Conservation (phyloP, 306 rosid species). For the Mucuna pruriens region DNA sequence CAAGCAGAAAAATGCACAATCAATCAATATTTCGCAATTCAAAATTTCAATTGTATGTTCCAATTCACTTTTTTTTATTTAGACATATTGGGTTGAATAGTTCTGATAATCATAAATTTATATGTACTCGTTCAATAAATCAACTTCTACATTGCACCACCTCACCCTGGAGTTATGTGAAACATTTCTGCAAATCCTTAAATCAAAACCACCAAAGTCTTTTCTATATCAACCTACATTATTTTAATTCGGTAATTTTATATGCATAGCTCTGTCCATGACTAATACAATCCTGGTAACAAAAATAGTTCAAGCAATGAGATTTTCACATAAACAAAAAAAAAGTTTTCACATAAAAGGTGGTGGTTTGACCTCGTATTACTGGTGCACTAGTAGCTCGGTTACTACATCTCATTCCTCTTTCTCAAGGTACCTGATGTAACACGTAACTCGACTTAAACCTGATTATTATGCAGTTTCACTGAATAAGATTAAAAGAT, state of each 20-base stretch:
- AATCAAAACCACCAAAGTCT: not conserved
- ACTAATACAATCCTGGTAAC: slow-evolving; percentile 7
- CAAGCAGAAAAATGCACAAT: not conserved
- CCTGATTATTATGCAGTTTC: too few relatives aligned
- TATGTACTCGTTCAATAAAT: not conserved
- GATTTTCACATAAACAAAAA: not conserved
- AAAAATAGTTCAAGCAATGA: not conserved
- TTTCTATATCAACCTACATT: not conserved
- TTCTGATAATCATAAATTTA: not conserved
- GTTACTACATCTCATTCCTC: too few relatives aligned
- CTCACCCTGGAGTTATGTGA: not conserved
- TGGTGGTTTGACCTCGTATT: not conserved
- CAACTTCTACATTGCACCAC: not conserved
- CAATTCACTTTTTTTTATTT: not conserved
- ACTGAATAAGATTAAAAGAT: too few relatives aligned
- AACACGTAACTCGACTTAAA: too few relatives aligned
- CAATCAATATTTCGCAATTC: not conserved
- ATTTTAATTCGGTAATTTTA: not conserved
- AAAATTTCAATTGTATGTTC: slow-evolving; percentile 7
- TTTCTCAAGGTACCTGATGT: too few relatives aligned
- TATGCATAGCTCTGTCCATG: not conserved
- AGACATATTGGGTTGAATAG: not conserved
- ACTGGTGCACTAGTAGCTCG: not conserved
- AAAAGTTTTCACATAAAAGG: not conserved
- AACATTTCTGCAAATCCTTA: slow-evolving; percentile 22